Percentiles rank a stretch among this genome's conserved stretches.
phyloP scores from a whole-genome alignment of 116 monocot species.

The Cymodocea nodosa region DNA sequence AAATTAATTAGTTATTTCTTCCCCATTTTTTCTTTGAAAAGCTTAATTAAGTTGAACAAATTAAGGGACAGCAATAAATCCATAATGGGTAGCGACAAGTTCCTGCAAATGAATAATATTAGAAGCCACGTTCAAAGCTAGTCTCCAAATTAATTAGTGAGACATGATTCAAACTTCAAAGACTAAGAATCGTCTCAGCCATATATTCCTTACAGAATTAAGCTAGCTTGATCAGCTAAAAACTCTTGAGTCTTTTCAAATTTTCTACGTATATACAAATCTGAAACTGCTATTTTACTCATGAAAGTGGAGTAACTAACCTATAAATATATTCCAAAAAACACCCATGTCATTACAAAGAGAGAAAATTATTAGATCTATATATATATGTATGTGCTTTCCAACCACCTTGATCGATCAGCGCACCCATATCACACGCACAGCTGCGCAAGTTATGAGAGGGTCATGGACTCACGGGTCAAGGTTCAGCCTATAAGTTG shows the following conservation, averaged over 20 bases:
- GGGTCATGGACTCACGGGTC: constrained; percentile 4
- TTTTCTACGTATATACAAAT: no score
- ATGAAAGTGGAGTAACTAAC: not conserved
- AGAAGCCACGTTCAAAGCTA: no score
- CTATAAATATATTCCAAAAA: not conserved
- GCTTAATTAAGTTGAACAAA: no score
- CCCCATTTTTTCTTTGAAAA: no score
- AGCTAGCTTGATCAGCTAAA: no score
- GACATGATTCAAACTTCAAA: not conserved
- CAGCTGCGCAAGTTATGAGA: not conserved
- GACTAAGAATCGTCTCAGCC: not conserved
- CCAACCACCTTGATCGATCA: constrained; percentile 4
- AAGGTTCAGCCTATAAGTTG: not conserved
- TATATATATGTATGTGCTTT: not conserved
- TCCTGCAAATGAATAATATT: no score
- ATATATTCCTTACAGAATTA: not conserved
- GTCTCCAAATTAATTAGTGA: not conserved
- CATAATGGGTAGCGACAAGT: no score
- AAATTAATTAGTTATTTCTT: no score
- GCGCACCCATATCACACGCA: not conserved
- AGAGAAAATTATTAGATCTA: not conserved
- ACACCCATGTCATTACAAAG: not conserved
- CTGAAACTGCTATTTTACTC: no score
- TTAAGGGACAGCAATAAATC: no score
- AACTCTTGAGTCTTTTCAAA: no score